Percentiles rank a stretch among this genome's conserved stretches.
These are phyloP conservation scores for Cyphellophora europaea DNA, from an alignment of 2,329 filamentous ascomycete species.

Conservation along the genomic window DNA sequence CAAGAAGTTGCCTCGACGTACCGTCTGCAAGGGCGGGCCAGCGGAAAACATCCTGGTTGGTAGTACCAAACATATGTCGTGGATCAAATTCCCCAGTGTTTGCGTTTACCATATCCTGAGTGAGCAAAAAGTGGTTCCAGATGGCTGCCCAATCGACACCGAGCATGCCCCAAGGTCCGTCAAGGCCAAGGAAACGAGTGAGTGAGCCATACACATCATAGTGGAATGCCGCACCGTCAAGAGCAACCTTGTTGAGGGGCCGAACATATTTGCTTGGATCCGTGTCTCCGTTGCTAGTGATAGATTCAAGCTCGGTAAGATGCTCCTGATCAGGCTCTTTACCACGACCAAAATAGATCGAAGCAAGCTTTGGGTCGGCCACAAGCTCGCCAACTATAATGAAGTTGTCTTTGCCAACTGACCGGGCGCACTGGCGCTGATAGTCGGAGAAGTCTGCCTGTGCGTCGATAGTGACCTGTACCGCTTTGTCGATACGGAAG, in stretches of 20 bases:
- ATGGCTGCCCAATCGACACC: conserved; percentile 31
- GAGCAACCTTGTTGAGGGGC: conserved; percentile 32
- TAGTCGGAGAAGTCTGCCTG: conserved; percentile 38
- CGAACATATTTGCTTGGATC: conserved; percentile 32
- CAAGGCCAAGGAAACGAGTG: conserved; percentile 40
- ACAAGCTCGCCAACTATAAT: conserved; percentile 47
- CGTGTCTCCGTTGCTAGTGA: conserved; percentile 26
- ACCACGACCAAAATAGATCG: conserved; percentile 45
- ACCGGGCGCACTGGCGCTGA: conserved; percentile 40
- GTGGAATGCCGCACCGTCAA: conserved; percentile 46
- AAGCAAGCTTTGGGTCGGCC: conserved; percentile 41
- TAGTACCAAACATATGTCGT: conserved; percentile 45
- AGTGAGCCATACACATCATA: conserved; percentile 44
- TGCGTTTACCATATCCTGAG: conserved; percentile 42
- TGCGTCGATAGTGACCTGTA: conserved; percentile 45
- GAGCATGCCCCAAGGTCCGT: conserved; percentile 23
- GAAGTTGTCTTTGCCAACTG: conserved; percentile 45
- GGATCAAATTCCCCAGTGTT: conserved; percentile 45
- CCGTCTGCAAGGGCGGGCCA: conserved; percentile 44
- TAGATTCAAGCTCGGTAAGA: conserved; percentile 28
- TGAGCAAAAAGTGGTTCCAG: conserved; percentile 38
- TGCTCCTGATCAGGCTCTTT: conserved; percentile 35
- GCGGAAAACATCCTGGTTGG: conserved; percentile 48
- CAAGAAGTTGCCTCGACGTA: conserved; percentile 41
- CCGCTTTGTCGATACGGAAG: conserved; percentile 45